Base-by-base conservation (phyloP, 345 rosid species). In the Camelina sativa region DNA sequence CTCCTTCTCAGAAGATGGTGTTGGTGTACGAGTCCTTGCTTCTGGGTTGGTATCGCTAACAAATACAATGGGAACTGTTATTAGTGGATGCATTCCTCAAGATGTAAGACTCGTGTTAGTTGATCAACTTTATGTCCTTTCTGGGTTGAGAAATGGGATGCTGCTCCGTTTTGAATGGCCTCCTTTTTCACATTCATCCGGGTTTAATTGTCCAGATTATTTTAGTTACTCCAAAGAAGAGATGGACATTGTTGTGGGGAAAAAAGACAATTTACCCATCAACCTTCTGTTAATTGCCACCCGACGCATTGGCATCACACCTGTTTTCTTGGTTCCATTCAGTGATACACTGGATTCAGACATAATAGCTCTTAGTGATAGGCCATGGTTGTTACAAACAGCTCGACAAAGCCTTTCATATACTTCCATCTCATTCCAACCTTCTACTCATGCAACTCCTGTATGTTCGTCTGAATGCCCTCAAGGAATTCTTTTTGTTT, bases 91-190 rank as follows among this genome's bases (percentile, higher is more conserved):
- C 74, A 83, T 92, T 75, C 98, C 99, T 57, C 99, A 95, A 80
- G 99, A 95, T 72, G 98, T 90, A 55, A 95, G 98, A 81, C 92
- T 95, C 81, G 98, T 92, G 48, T 73, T 88, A 11, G 97, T 84
- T 75, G 97, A 95, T 79, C 93, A 84, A 54, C 73, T 81, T 53
- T 95, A 92, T 83, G 86, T 92, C 66, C 94, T 95, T 69, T 82
- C 89, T 55, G 97, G 99, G 58, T 83, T 95, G 82, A 92, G 99
- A 84, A 95, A 95, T 76, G 99, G 99, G 61, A 95, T 95, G 99
- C 88, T 95, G 40, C 96, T 95, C 59, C 92, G 97, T 43, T 92
- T 92, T 86, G 98, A 95, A 81, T 90, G 93, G 96, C 96, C 97
- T 58, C 72, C 86, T 71, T 59, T 76, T 34, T 79, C 80, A 60